Conservation (phyloP, 495 filamentous ascomycete genomes). For the Penicillium soppii region DNA sequence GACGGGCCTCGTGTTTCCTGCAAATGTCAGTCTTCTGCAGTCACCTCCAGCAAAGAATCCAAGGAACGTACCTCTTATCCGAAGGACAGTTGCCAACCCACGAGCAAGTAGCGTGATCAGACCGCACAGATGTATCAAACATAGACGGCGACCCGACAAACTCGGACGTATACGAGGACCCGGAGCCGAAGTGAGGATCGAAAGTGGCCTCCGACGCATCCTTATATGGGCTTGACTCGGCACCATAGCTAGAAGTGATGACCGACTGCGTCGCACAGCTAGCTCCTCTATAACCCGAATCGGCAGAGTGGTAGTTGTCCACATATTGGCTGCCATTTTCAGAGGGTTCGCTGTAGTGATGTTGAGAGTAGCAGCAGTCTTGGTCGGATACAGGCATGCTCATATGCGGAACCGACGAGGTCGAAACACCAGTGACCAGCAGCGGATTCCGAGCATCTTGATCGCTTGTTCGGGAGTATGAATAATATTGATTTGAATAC, state of each 20-base stretch:
- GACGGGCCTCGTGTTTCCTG: conserved; percentile 81
- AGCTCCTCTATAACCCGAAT: conserved; percentile 64
- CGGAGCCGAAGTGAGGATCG: conserved; percentile 5
- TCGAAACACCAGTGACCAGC: conserved; percentile 34
- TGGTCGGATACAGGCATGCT: conserved; percentile 14
- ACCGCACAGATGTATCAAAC: conserved; percentile 26
- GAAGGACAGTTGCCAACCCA: conserved; percentile 45
- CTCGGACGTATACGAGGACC: conserved; percentile 13
- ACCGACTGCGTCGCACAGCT: conserved; percentile 50
- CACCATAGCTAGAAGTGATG: conserved; percentile 26
- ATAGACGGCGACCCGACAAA: conserved; percentile 20
- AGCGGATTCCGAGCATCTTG: conserved; percentile 43
- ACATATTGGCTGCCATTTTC: conserved; percentile 57
- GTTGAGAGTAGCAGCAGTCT: conserved; percentile 27
- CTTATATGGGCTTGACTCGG: conserved; percentile 32
- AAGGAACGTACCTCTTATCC: conserved; percentile 34
- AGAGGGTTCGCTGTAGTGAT: conserved; percentile 42
- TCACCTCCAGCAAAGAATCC: background rate
- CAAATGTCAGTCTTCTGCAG: background rate
- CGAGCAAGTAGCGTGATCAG: conserved; percentile 31
- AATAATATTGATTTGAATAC: conserved; percentile 19
- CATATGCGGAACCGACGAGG: conserved; percentile 17
- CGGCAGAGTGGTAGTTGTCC: conserved; percentile 46
- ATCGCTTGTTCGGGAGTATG: conserved; percentile 23
- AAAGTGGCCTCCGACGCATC: conserved; percentile 17